Conservation (phyloP, 345 rosid genomes). For the Eucalyptus sp. region DNA sequence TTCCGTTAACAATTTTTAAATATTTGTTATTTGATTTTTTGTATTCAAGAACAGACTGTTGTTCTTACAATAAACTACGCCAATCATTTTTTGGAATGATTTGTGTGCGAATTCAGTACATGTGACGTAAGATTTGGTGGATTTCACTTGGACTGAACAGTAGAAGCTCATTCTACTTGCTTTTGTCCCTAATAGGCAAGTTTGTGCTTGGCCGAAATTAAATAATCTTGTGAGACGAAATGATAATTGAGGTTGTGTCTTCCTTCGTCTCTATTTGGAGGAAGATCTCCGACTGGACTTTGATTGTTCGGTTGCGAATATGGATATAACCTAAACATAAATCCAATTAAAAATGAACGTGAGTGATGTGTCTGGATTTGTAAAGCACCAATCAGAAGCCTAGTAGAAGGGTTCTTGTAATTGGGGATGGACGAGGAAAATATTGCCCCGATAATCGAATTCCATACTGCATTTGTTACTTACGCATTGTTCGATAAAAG, state of each 20-base stretch:
- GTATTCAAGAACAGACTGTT: no score
- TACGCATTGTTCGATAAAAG: not conserved
- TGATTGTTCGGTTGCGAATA: not conserved
- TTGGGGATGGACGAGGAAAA: not conserved
- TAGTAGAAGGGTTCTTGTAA: not conserved
- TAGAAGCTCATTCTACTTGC: not conserved
- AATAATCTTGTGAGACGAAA: not conserved
- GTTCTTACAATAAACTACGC: no score
- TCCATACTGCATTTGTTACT: not conserved
- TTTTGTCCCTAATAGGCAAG: not conserved
- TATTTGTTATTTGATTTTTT: no score
- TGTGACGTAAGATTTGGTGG: not conserved
- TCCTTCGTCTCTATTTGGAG: not conserved
- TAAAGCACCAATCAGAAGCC: not conserved
- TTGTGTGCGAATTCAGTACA: not conserved
- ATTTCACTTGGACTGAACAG: not conserved
- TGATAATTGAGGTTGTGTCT: not conserved
- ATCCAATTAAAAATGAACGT: not conserved
- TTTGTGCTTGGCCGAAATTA: not conserved
- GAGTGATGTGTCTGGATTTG: not conserved
- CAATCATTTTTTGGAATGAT: not conserved
- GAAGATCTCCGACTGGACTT: not conserved
- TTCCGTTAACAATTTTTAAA: no score
- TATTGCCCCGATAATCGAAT: not conserved
- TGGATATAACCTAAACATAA: not conserved